Evolutionary conservation across 176 grass and related monocot species (phyloP), one percentile per base, ranked within the genome.

Genomic region (Dactylis glomerata): DNA sequence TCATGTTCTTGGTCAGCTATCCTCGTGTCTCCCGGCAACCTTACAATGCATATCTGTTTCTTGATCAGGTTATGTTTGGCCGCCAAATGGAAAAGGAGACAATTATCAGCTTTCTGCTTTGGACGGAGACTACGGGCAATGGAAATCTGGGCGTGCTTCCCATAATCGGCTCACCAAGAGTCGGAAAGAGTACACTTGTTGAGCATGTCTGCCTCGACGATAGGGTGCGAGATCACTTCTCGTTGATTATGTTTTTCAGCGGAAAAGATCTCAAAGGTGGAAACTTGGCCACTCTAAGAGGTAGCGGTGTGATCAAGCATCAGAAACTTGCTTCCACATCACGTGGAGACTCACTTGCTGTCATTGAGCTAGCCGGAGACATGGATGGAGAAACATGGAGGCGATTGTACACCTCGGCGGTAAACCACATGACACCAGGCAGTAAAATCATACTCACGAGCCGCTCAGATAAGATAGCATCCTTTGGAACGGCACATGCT

Each of bases 161-260:
- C 7, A 33, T 89, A 17, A 55, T 83, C 3, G 90, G 90, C 33
- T 1, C 32, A 12, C 0, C 2, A 1, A 80, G 78, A 58, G 79
- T 83, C 19, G 90, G 90, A n/a, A 89, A 89, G 73, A 92, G 79
- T 68, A 89, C 82, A 0, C 80, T 87, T 1, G 80, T 77, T 2
- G 87, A 89, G 80, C 90, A 89, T 65, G 73, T 81, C 54, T 81
- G 69, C 37, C 42, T 63, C 0, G 67, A 92, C 11, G 74, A 82
- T 26, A 92, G 79, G 59, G 83, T 89, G 46, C 83, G 49, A 3
- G 8, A 22, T 9, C 10, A 52, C 81, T 89, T 86, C 81, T 68
- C 83, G 19, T 55, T 31, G 1, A 81, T 76, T 1, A 24, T 28
- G 8, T 5, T 73, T 58, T 83, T 65, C 33, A 58, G 1, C 36